phyloP scores from a whole-genome alignment of 306 rosid species.

The Citrullus colocynthis region DNA sequence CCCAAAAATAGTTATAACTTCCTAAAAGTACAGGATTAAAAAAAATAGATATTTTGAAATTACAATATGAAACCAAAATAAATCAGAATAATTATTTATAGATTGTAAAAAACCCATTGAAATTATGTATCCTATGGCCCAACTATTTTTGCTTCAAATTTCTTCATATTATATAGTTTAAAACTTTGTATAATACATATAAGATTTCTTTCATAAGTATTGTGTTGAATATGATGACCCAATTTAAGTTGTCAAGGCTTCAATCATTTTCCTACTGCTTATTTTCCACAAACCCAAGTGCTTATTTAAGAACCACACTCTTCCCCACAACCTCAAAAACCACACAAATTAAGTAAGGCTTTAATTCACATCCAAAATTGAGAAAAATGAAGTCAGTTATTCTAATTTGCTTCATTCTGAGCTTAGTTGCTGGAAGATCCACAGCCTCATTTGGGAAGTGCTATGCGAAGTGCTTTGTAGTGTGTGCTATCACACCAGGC shows the following conservation, averaged over 20 bases:
- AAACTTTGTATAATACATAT: neutral
- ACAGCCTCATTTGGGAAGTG: constrained; percentile 18
- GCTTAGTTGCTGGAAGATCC: constrained; percentile 9
- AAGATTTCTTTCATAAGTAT: neutral
- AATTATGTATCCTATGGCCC: neutral
- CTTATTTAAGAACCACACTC: neutral
- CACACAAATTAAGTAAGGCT: no score
- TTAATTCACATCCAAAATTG: no score
- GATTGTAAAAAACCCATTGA: neutral
- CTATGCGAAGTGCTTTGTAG: constrained; percentile 24
- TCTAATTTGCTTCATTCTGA: neutral
- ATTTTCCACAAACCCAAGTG: neutral
- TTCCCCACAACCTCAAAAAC: neutral
- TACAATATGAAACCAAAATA: no score
- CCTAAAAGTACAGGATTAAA: no score
- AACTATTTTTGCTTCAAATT: no score
- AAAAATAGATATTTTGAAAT: no score
- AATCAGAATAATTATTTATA: no score
- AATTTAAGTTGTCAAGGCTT: neutral
- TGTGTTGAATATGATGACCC: neutral
- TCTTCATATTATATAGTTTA: no score
- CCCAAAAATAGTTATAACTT: no score
- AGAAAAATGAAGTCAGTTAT: neutral
- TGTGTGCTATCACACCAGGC: constrained; percentile 23
- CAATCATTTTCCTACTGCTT: neutral